Percentiles rank a stretch among this genome's conserved stretches.
phyloP scores from a whole-genome alignment of 768 basidiomycete species.

The Serendipita sp. region DNA sequence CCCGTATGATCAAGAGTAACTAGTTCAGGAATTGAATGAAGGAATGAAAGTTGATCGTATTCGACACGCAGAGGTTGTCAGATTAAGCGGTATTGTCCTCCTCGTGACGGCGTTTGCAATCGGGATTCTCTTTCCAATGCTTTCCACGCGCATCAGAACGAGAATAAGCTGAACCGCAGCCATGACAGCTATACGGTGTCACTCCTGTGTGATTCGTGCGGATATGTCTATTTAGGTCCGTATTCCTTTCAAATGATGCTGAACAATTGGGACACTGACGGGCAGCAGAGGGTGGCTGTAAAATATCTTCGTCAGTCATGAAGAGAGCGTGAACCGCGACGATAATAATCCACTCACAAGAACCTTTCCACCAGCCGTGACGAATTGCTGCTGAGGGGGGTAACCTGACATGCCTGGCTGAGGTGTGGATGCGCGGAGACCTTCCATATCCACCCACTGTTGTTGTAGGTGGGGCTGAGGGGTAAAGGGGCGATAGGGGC shows the following conservation, averaged over 20 bases:
- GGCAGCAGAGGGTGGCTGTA: not conserved
- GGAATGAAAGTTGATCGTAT: no score
- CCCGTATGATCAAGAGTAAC: no score
- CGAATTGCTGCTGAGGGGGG: not conserved
- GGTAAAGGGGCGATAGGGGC: no score
- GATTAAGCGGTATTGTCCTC: no score
- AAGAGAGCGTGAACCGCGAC: no score
- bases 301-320: not conserved
- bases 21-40: no score
- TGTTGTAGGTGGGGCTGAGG: no score
- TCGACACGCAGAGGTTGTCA: no score
- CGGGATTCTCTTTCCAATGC: not conserved
- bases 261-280: not conserved
- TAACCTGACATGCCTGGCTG: no score
- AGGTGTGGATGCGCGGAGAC: no score
- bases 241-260: not conserved
- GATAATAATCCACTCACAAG: not conserved
- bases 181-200: not conserved
- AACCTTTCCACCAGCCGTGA: not conserved
- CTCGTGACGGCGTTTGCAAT: no score
- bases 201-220: not conserved
- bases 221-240: not conserved
- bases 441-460: no score
- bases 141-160: not conserved
- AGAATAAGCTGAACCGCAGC: not conserved